These are phyloP conservation scores for Vitis hybrid DNA, from an alignment of 177 flowering plant genomes.

Conservation along the genomic window DNA sequence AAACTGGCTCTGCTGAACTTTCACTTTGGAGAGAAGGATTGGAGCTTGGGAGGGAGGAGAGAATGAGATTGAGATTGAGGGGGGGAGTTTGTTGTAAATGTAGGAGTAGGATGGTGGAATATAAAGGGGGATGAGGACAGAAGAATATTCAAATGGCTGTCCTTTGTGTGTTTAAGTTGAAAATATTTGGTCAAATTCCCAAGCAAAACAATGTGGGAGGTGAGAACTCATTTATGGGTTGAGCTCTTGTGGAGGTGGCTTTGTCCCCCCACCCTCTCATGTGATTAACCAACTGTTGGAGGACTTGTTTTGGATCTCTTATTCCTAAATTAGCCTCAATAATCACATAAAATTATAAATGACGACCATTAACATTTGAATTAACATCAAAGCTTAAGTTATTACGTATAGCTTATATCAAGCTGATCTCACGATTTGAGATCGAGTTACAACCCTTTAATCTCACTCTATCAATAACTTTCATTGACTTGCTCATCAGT, in stretches of 20 bases:
- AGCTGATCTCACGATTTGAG: too few relatives aligned
- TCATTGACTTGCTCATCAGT: too few relatives aligned
- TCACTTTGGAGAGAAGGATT: not conserved
- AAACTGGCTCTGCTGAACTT: not conserved
- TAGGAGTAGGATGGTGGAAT: slow-evolving; percentile 5
- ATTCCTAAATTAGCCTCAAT: slow-evolving; percentile 10
- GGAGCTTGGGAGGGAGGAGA: not conserved
- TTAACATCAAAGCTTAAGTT: too few relatives aligned
- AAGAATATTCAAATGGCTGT: slow-evolving; percentile 11
- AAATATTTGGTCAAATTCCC: slow-evolving; percentile 21
- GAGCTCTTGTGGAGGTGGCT: not conserved
- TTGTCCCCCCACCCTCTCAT: slow-evolving; percentile 16
- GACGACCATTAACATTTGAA: too few relatives aligned
- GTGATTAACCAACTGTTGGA: slow-evolving; percentile 11
- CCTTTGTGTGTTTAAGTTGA: slow-evolving; percentile 3
- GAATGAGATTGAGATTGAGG: slow-evolving; percentile 6
- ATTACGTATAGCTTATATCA: too few relatives aligned
- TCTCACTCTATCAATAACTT: too few relatives aligned
- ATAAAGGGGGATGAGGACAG: slow-evolving; percentile 1
- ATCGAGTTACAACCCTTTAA: too few relatives aligned
- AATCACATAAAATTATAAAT: not conserved
- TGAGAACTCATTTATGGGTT: slow-evolving; percentile 13
- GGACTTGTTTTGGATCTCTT: not conserved
- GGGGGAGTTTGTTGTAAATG: slow-evolving; percentile 5
- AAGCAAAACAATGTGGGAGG: slow-evolving; percentile 11